These are phyloP conservation scores for Claviceps sp. DNA, from an alignment of 2,329 filamentous ascomycete species.

Conservation along the genomic window DNA sequence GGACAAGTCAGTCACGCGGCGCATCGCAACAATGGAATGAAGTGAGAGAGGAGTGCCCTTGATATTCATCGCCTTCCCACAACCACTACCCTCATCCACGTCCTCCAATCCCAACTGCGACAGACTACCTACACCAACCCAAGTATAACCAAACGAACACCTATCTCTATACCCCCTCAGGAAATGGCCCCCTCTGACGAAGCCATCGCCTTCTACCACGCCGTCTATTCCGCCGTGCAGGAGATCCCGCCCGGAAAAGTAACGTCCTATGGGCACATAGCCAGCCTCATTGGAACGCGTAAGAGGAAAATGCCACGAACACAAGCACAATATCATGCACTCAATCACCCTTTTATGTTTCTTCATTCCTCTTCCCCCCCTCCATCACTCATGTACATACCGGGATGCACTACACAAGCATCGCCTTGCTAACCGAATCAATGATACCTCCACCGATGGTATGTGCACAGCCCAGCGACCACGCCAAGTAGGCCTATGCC, in stretches of 20 bases:
- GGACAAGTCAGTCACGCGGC: too few species aligned
- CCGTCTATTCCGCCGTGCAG: conserved; percentile 74
- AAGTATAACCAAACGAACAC: too few species aligned
- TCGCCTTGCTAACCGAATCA: too few species aligned
- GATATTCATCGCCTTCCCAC: too few species aligned
- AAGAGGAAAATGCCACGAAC: conserved; percentile 7
- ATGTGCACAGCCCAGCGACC: conserved; percentile 46
- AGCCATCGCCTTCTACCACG: conserved; percentile 57
- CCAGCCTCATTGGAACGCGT: conserved; percentile 60
- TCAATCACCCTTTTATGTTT: neutral
- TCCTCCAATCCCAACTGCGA: too few species aligned
- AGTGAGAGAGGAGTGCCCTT: too few species aligned
- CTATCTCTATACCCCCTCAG: neutral
- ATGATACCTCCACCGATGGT: neutral
- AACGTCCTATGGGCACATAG: conserved; percentile 78
- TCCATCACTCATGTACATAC: neutral
- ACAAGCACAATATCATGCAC: too few species aligned
- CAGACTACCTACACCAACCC: too few species aligned
- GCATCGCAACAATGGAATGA: too few species aligned
- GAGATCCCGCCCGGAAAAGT: conserved; percentile 74
- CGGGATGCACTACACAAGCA: neutral
- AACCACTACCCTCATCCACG: too few species aligned
- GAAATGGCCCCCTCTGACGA: conserved; percentile 60
- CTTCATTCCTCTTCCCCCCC: neutral
- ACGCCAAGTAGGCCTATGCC: conserved; percentile 77